Percentiles rank a stretch among this genome's conserved stretches.
These are phyloP conservation scores for Daldinia caldariorum DNA, from an alignment of 495 filamentous ascomycete genomes.

Conservation along the genomic window DNA sequence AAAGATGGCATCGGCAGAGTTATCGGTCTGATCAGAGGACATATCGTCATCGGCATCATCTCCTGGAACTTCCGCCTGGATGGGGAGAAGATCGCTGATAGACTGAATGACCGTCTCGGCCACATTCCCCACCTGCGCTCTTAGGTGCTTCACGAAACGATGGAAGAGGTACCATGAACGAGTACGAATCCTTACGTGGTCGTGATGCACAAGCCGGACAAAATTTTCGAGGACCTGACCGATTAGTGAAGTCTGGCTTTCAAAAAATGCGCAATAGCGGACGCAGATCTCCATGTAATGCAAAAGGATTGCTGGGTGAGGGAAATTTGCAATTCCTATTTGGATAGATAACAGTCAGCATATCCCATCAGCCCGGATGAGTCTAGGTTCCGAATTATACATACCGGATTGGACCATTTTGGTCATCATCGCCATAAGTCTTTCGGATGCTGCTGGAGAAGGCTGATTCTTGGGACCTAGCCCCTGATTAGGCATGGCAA, in stretches of 20 bases:
- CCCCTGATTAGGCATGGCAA: conserved; percentile 84
- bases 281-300: conserved; percentile 99
- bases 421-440: conserved; percentile 87
- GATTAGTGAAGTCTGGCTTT: conserved; percentile 78
- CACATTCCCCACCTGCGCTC: conserved; percentile 83
- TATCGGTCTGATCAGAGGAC: conserved; percentile 89
- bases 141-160: conserved; percentile 88
- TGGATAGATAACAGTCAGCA: conserved; percentile 26
- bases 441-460: conserved; percentile 75
- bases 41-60: conserved; percentile 87
- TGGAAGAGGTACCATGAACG: conserved; percentile 97
- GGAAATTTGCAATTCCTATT: conserved; percentile 79
- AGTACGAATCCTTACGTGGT: conserved; percentile 81
- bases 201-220: conserved; percentile 86
- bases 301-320: conserved; percentile 89
- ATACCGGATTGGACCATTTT: conserved; percentile 93
- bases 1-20: conserved; percentile 88
- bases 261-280: conserved; percentile 92
- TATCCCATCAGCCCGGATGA: neutral
- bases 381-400: conserved; percentile 29
- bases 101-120: conserved; percentile 89
- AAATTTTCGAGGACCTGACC: conserved; percentile 91
- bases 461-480: conserved; percentile 84
- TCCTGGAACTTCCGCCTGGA: conserved; percentile 84
- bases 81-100: conserved; percentile 85